phyloP scores from a whole-genome alignment of 2,329 filamentous ascomycete species.

The Chaetomium sp. region DNA sequence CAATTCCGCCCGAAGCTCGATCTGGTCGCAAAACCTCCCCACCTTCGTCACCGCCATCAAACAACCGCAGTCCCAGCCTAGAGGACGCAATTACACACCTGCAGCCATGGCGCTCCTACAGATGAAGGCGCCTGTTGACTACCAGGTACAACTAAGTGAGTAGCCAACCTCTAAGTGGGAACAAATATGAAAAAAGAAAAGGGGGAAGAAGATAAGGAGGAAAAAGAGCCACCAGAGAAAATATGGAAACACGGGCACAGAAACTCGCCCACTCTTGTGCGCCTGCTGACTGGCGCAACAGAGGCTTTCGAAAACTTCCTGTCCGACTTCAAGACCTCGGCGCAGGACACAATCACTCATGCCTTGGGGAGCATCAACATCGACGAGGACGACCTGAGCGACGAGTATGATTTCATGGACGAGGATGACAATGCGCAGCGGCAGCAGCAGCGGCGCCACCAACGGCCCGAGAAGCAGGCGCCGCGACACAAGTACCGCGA shows the following conservation, averaged over 20 bases:
- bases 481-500: slow-evolving; percentile 83
- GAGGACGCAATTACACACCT: slow-evolving; percentile 19
- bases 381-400: slow-evolving; percentile 77
- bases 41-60: slow-evolving; percentile 3
- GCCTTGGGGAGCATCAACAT: slow-evolving; percentile 81
- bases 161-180: slow-evolving; percentile 9
- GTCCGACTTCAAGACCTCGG: slow-evolving; percentile 76
- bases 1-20: slow-evolving; percentile 4
- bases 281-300: slow-evolving; percentile 30
- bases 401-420: slow-evolving; percentile 92
- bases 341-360: slow-evolving; percentile 64
- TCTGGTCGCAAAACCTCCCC: slow-evolving; percentile 15
- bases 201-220: too few relatives aligned
- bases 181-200: too few relatives aligned
- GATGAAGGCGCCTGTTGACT: slow-evolving; percentile 74
- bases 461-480: slow-evolving; percentile 43
- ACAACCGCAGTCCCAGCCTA: background rate
- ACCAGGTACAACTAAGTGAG: slow-evolving; percentile 77
- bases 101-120: slow-evolving; percentile 74
- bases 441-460: slow-evolving; percentile 42
- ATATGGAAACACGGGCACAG: background rate
- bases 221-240: too few relatives aligned
- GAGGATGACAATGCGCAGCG: slow-evolving; percentile 59
- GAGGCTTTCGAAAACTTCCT: slow-evolving; percentile 85
- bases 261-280: background rate